Percentiles rank a stretch among this genome's conserved stretches.
These are phyloP conservation scores for Teunomyces kruisii DNA, from an alignment of 805 yeast genomes.

Conservation along the genomic window DNA sequence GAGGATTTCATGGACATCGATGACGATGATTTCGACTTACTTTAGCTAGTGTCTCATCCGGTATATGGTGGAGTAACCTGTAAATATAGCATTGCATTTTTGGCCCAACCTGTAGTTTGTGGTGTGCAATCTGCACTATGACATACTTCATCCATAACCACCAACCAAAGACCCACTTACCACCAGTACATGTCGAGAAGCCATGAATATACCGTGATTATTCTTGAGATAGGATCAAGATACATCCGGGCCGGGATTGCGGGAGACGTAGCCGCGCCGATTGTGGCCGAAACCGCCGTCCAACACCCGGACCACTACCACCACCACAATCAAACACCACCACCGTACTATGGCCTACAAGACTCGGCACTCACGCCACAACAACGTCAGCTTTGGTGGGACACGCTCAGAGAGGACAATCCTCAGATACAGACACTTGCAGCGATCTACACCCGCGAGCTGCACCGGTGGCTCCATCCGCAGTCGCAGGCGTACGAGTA, in stretches of 20 bases:
- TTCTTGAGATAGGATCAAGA: conserved; percentile 19
- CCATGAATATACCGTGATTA: conserved; percentile 15
- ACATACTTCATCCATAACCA: no score
- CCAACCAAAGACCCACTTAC: no score
- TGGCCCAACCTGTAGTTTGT: not conserved
- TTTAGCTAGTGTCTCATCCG: conserved; percentile 13
- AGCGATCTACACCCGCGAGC: conserved; percentile 10
- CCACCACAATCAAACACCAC: conserved; percentile 6
- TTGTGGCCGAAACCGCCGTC: not conserved
- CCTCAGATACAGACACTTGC: conserved; percentile 4
- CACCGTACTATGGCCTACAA: conserved; percentile 19
- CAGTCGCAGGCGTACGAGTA: not conserved
- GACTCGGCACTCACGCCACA: conserved; percentile 19
- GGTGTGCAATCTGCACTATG: no score
- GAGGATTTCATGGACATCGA: conserved; percentile 47
- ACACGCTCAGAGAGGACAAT: not conserved
- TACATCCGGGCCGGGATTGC: conserved; percentile 24
- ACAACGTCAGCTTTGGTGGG: conserved; percentile 11
- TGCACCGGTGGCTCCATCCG: conserved; percentile 9
- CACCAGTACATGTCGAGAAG: not conserved
- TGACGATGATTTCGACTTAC: conserved; percentile 44
- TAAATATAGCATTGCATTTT: no score
- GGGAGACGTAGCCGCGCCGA: conserved; percentile 15
- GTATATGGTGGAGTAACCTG: not conserved
- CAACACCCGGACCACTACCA: not conserved